These are phyloP conservation scores for Hypoxylon crocopeplum DNA, from an alignment of 495 filamentous ascomycete genomes.

Conservation along the genomic window DNA sequence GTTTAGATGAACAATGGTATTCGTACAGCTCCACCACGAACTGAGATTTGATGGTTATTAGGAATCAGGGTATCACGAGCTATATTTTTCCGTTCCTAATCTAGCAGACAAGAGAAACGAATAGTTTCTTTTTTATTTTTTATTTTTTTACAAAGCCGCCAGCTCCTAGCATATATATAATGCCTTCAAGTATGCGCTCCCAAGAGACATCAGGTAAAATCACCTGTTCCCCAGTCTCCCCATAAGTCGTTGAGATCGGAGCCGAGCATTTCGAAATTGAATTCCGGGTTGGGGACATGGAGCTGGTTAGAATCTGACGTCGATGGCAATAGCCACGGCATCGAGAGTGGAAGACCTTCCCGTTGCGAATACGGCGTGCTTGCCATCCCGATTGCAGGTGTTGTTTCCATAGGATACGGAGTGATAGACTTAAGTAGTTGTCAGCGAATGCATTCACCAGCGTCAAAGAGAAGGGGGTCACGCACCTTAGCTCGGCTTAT, in stretches of 20 bases:
- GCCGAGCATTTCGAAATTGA: constrained; percentile 42
- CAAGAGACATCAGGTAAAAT: constrained; percentile 19
- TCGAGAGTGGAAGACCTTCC: constrained; percentile 31
- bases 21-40: too few species aligned
- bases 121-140: not conserved
- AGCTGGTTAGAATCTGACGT: constrained; percentile 25
- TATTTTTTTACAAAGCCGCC: constrained; percentile 1
- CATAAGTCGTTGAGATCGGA: constrained; percentile 43
- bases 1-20: too few species aligned
- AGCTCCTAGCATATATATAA: not conserved
- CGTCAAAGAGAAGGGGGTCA: not conserved
- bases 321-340: constrained; percentile 40
- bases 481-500: constrained; percentile 29
- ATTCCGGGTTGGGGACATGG: constrained; percentile 36
- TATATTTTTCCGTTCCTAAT: constrained; percentile 6
- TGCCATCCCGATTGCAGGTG: constrained; percentile 19
- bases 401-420: constrained; percentile 24
- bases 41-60: too few species aligned
- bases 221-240: constrained; percentile 38
- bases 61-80: constrained; percentile 24
- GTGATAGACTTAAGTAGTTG: constrained; percentile 28
- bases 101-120: not conserved
- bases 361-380: constrained; percentile 26
- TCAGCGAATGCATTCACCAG: not conserved
- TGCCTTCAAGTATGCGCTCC: not conserved